Base-by-base conservation (phyloP, 768 basidiomycete species). In the Lactifluus echinatus region DNA sequence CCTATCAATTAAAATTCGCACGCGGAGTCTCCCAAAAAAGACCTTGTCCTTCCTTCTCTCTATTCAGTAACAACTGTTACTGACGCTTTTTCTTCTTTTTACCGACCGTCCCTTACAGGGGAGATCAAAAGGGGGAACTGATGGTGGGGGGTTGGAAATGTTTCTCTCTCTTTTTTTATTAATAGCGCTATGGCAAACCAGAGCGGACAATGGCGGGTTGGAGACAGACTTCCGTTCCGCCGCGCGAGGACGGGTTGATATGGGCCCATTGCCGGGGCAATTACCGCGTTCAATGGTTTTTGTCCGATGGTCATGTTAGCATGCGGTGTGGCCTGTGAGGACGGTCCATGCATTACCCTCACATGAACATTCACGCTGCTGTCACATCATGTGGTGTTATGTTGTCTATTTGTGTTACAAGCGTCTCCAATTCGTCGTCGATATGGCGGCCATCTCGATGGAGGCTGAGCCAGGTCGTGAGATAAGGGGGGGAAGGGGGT, bases 401-500 rank as follows among this genome's bases (percentile, higher is more conserved):
- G 46, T 43, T 28, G 52, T 53, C 57, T 47, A 58, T 58, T 58
- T 37, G 57, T 53, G 46, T 58, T 58, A 58, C 57, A 58, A 37
- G 34, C 50, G 46, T 59, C 53, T 59, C 53, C 58, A 36, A 59
- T 59, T 59, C 57, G 49, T 59, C 57, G 43, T 52, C 46, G 50
- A 44, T 50, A 55, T 49, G 48, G 42, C 17, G 33, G 53, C 34
- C n/a, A 45, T 50, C 42, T 36, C 48, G 23, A 10, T 49, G 40
- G 42, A 14, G 40, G 24, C 53, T 17, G 19, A 50, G 33, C 47
- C 50, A 59, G 37, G 58, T 50, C 33, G 43, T 55, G 58, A 44
- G 58, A 55, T 54, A 59, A 48, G 44, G 57, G 53, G 44, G 57
- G 39, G 42, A 44, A 44, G 34, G 11, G 47, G 57, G 54, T 55